A percentile compares a stretch with the other conserved stretches of the same genome.
Evolutionary conservation across 768 basidiomycete species (phyloP).

Genomic region (Lactarius quietus): DNA sequence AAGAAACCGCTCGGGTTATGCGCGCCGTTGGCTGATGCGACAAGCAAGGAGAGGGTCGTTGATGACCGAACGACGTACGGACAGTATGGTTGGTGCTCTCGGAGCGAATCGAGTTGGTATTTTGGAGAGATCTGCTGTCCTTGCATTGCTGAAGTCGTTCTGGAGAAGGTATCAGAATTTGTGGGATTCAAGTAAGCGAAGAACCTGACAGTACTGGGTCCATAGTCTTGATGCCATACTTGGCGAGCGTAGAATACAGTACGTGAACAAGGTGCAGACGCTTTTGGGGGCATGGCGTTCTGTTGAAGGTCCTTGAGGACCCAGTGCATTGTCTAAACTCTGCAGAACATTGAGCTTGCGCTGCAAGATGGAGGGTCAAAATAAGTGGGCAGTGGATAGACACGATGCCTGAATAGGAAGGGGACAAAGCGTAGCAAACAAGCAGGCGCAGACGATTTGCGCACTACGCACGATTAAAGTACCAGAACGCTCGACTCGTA

Average conservation of each 20-base stretch:
- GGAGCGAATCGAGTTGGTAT: conserved; percentile 69
- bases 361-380: conserved; percentile 35
- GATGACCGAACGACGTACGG: conserved; percentile 79
- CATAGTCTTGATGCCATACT: conserved; percentile 65
- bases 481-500: too few relatives aligned
- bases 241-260: conserved; percentile 73
- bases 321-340: conserved; percentile 61
- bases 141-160: conserved; percentile 25
- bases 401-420: background rate
- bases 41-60: conserved; percentile 52
- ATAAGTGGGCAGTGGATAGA: background rate
- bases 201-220: conserved; percentile 37
- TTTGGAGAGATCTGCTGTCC: conserved; percentile 43
- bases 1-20: conserved; percentile 16
- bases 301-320: conserved; percentile 31
- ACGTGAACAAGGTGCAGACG: conserved; percentile 54
- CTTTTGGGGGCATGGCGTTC: conserved; percentile 44
- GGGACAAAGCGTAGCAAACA: background rate
- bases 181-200: background rate
- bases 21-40: conserved; percentile 18
- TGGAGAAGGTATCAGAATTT: conserved; percentile 20
- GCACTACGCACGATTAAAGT: too few relatives aligned
- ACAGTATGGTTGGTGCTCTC: conserved; percentile 82
- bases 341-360: conserved; percentile 81
- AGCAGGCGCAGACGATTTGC: too few relatives aligned